A percentile compares a stretch with the other conserved stretches of the same genome.
These are phyloP conservation scores for Porphyrellus cyaneotinctus DNA, from an alignment of 768 basidiomycete species.

Conservation along the genomic window DNA sequence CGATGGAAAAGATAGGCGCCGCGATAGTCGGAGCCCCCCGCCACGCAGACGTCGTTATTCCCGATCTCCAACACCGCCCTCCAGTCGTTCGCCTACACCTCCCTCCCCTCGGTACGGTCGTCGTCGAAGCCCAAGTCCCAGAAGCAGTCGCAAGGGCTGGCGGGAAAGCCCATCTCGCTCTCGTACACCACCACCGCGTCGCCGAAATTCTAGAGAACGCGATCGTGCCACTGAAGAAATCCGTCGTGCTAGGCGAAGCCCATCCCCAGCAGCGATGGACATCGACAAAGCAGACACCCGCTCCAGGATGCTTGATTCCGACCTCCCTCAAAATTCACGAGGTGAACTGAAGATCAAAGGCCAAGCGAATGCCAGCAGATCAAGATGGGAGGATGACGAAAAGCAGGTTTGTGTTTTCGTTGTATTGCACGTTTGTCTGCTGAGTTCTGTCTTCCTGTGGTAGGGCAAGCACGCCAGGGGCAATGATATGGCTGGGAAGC, in stretches of 20 bases:
- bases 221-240: slow-evolving; percentile 13
- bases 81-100: slow-evolving; percentile 36
- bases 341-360: slow-evolving; percentile 75
- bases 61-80: slow-evolving; percentile 47
- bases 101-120: slow-evolving; percentile 36
- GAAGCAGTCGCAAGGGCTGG: slow-evolving; percentile 27
- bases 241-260: slow-evolving; percentile 26
- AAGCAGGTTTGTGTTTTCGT: slow-evolving; percentile 18
- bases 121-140: slow-evolving; percentile 43
- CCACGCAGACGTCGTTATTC: slow-evolving; percentile 40
- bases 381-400: slow-evolving; percentile 49
- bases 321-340: slow-evolving; percentile 30
- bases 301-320: slow-evolving; percentile 24
- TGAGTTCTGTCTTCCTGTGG: slow-evolving; percentile 17
- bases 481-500: slow-evolving; percentile 14
- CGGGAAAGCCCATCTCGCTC: slow-evolving; percentile 34
- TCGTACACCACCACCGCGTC: slow-evolving; percentile 33
- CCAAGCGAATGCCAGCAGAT: slow-evolving; percentile 54
- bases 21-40: slow-evolving; percentile 33
- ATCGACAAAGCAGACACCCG: slow-evolving; percentile 22
- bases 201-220: slow-evolving; percentile 29
- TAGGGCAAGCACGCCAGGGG: slow-evolving; percentile 14
- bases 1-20: slow-evolving; percentile 20
- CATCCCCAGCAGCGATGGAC: slow-evolving; percentile 23
- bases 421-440: background rate